These are phyloP conservation scores for Arthrobotrys pseudoclavata DNA, from an alignment of 2,329 filamentous ascomycete species.

Conservation along the genomic window DNA sequence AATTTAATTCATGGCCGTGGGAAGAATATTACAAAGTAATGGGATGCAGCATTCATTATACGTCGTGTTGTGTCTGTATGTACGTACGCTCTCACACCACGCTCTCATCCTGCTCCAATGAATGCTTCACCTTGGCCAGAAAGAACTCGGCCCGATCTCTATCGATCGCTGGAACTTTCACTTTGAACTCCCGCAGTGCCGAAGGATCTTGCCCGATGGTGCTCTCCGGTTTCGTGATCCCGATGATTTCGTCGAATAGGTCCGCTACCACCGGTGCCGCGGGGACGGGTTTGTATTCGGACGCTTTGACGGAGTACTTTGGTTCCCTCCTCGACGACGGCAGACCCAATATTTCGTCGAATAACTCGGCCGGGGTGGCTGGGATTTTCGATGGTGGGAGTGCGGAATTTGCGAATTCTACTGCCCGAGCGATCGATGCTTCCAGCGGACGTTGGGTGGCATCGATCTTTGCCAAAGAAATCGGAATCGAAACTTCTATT, in stretches of 20 bases:
- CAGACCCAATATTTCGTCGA: conserved; percentile 86
- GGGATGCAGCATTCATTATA: not conserved
- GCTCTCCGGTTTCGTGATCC: conserved; percentile 64
- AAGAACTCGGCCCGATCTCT: conserved; percentile 85
- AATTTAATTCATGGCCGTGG: not conserved
- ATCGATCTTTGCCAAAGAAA: conserved; percentile 74
- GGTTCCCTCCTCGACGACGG: conserved; percentile 75
- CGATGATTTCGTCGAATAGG: conserved; percentile 84
- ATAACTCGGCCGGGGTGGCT: conserved; percentile 74
- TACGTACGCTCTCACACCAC: not conserved
- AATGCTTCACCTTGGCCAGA: conserved; percentile 85
- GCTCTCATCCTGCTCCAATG: conserved; percentile 73
- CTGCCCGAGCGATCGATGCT: conserved; percentile 84
- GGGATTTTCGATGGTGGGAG: conserved; percentile 77
- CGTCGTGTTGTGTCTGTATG: not conserved
- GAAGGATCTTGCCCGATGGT: not conserved
- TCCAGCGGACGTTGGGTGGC: conserved; percentile 14
- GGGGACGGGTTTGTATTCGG: conserved; percentile 65
- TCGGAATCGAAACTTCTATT: conserved; percentile 36
- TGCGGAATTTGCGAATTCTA: conserved; percentile 83
- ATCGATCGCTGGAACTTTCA: conserved; percentile 83
- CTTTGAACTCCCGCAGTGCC: conserved; percentile 81
- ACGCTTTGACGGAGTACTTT: conserved; percentile 75
- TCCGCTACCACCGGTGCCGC: conserved; percentile 72
- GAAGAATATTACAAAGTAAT: not conserved